Evolutionary conservation across 2,329 filamentous ascomycete genomes (phyloP), one percentile per base, ranked within the genome.

Genomic region (Aspergillus sp.): DNA sequence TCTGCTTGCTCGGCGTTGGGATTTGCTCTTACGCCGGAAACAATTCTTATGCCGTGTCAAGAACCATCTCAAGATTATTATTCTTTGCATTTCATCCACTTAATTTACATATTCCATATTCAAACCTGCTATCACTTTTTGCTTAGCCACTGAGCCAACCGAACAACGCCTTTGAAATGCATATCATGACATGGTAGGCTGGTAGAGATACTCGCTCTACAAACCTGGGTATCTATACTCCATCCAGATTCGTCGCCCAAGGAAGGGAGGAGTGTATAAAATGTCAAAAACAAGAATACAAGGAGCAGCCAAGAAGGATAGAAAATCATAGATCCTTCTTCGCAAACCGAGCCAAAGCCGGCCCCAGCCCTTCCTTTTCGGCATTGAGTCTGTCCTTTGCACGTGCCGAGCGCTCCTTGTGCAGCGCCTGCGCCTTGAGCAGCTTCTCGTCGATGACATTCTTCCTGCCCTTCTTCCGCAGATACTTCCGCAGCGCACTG

Each of bases 401-500:
- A 76, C 87, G 87, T 76, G 90, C 87, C 68, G 89, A 87, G 71
- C 85, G 83, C 67, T 85, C 83, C 74, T 87, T 85, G 81, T 90
- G 89, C 75, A 97, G 82, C 79, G 93, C 91, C 76, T 97, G 91
- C 52, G 93, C 89, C 74, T 89, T 89, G 77, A 97, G 79, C 74
- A 91, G 89, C 85, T 94, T 93, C 84, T 97, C 95, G 81, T 99
- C 95, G 76, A 99, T 93, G 61, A 99, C 87, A 76, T 98, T 98
- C 84, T 90, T 92, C 72, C 90, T 89, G 50, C 92, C 89, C 81
- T 95, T 93, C 87, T 98, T 98, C 68, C 95, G 84, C 72, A 98
- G 79, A 75, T 96, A 93, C 76, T 93, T 93, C 73, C 92, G 89
- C 66, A 98, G 80, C 61, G 91, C 91, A 69, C 90, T 93, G 74